A percentile compares a stretch with the other conserved stretches of the same genome.
phyloP scores from a whole-genome alignment of 2,329 filamentous ascomycete species.

The Coniochaeta ligniaria region DNA sequence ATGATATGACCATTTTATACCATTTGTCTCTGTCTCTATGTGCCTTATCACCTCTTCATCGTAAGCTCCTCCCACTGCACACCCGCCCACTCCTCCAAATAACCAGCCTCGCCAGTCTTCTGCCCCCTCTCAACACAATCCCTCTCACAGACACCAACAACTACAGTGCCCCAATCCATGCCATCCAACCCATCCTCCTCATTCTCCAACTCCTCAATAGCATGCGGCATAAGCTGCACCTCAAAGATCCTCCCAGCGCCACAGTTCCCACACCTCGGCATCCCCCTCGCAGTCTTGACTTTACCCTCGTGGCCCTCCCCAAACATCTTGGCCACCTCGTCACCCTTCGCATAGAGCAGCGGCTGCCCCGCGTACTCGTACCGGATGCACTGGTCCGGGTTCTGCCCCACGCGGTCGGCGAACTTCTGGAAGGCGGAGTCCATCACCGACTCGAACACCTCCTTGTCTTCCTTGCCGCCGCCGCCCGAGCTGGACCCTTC shows the following conservation, averaged over 20 bases:
- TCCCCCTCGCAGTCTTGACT: slow-evolving; percentile 27
- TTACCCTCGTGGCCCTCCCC: slow-evolving; percentile 10
- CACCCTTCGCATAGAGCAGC: slow-evolving; percentile 73
- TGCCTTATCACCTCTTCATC: slow-evolving; percentile 17
- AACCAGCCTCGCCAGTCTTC: slow-evolving; percentile 58
- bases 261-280: slow-evolving; percentile 74
- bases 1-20: neutral
- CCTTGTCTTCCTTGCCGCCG: slow-evolving; percentile 54
- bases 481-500: slow-evolving; percentile 18
- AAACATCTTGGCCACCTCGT: slow-evolving; percentile 64
- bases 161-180: slow-evolving; percentile 97
- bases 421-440: slow-evolving; percentile 76
- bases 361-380: slow-evolving; percentile 71
- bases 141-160: slow-evolving; percentile 74
- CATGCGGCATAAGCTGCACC: slow-evolving; percentile 83
- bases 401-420: slow-evolving; percentile 69
- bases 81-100: slow-evolving; percentile 92
- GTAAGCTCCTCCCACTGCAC: slow-evolving; percentile 90
- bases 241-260: slow-evolving; percentile 75
- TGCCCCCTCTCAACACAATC: slow-evolving; percentile 64
- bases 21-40: neutral
- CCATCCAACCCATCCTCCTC: slow-evolving; percentile 68
- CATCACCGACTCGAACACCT: slow-evolving; percentile 66
- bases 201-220: slow-evolving; percentile 81
- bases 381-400: slow-evolving; percentile 74